Conservation (phyloP, 805 yeast genomes). For the Zygoascus flipseniorum region DNA sequence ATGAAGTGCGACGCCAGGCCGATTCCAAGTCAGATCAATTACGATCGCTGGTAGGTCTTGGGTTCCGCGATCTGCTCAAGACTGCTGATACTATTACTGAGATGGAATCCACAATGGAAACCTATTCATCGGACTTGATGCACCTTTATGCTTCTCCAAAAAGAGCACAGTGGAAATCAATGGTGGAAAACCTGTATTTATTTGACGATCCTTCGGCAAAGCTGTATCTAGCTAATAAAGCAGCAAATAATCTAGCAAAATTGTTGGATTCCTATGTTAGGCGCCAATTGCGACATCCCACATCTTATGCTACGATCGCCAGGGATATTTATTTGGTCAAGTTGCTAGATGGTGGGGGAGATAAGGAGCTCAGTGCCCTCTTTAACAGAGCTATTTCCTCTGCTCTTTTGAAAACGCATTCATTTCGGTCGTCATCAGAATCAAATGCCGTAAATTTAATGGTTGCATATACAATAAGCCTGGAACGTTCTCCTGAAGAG, state of each 20-base stretch:
- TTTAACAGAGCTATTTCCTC: background rate
- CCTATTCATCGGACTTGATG: background rate
- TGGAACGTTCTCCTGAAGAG: slow-evolving; percentile 9
- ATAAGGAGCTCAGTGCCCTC: background rate
- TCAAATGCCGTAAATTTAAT: slow-evolving; percentile 13
- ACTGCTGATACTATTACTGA: slow-evolving; percentile 17
- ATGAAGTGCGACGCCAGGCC: slow-evolving; percentile 8
- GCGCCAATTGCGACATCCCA: background rate
- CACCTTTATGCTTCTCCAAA: background rate
- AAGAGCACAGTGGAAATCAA: background rate
- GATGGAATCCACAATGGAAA: slow-evolving; percentile 8
- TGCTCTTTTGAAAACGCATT: background rate
- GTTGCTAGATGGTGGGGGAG: background rate
- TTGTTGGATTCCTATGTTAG: background rate
- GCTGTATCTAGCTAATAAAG: background rate
- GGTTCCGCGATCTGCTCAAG: slow-evolving; percentile 16
- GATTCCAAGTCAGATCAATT: slow-evolving; percentile 13
- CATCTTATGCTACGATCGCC: background rate
- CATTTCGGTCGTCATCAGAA: background rate
- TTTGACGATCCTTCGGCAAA: background rate
- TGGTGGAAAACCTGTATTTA: background rate
- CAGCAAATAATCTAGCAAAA: background rate
- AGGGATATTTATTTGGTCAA: background rate
- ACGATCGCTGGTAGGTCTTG: slow-evolving; percentile 17
- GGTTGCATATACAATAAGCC: slow-evolving; percentile 16